A percentile compares a stretch with the other conserved stretches of the same genome.
Conservation (phyloP, 1,284 basidiomycete genomes). For the Marasmius oreades region DNA sequence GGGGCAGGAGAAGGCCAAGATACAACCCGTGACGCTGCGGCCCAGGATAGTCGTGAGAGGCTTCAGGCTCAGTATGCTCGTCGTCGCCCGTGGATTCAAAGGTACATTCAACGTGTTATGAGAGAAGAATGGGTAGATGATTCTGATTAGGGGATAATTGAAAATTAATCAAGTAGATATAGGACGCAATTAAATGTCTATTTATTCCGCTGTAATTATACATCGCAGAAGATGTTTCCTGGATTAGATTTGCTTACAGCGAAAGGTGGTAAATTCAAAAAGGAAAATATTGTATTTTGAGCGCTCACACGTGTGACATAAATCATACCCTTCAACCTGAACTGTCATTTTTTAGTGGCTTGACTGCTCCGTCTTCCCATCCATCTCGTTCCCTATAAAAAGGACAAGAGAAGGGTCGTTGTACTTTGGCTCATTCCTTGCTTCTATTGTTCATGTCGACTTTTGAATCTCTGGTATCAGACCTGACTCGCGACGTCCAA, state of each 20-base stretch:
- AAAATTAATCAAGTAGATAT: background rate
- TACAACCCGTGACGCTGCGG: constrained; percentile 29
- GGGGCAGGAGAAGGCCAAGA: constrained; percentile 32
- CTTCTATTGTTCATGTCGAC: constrained; percentile 48
- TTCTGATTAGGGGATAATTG: constrained; percentile 32
- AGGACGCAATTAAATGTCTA: background rate
- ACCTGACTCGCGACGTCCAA: constrained; percentile 84
- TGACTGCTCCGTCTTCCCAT: no score
- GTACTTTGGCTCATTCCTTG: background rate
- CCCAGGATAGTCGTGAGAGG: constrained; percentile 31
- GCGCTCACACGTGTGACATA: background rate
- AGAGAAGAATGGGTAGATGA: constrained; percentile 72
- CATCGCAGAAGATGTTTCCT: no score
- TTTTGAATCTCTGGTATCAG: constrained; percentile 77
- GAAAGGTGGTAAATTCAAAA: background rate
- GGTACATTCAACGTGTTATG: constrained; percentile 63
- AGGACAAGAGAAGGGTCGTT: background rate
- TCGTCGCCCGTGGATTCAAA: constrained; percentile 58
- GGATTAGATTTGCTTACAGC: no score
- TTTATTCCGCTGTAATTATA: background rate
- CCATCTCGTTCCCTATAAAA: background rate
- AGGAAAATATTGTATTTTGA: background rate
- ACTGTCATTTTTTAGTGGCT: background rate
- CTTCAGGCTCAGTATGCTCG: constrained; percentile 46
- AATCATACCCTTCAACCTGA: background rate